Evolutionary conservation across 208 protist species (phyloP).

Genomic region (Trypanosoma platydactyli): DNA sequence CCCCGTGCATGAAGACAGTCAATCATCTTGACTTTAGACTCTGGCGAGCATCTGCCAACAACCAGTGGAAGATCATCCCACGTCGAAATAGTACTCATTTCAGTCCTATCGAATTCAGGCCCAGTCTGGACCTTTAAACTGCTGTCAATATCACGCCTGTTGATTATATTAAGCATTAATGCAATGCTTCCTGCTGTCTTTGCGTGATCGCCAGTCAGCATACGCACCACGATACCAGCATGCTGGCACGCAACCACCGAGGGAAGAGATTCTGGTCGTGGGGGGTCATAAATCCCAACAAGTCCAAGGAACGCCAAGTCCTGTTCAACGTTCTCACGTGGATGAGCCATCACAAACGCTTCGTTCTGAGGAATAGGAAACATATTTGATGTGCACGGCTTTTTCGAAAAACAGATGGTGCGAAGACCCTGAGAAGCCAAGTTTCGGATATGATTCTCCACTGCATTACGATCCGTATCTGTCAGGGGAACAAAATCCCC

Average conservation of each 20-base stretch:
- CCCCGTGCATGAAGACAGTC: conserved; percentile 81
- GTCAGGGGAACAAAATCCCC: conserved; percentile 29
- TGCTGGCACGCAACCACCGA: conserved; percentile 87
- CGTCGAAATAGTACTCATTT: conserved; percentile 59
- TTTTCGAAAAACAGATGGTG: conserved; percentile 50
- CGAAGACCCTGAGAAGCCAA: conserved; percentile 77
- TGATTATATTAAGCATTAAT: conserved; percentile 86
- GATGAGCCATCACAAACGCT: conserved; percentile 54
- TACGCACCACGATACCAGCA: conserved; percentile 88
- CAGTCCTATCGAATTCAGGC: conserved; percentile 81
- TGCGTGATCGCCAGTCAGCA: conserved; percentile 92
- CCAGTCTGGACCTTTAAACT: conserved; percentile 69
- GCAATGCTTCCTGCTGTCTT: conserved; percentile 87
- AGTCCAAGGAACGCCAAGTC: conserved; percentile 88
- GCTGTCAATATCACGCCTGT: conserved; percentile 53
- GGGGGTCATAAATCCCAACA: conserved; percentile 92
- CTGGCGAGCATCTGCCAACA: conserved; percentile 86
- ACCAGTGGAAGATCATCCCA: conserved; percentile 84
- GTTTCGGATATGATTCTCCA: conserved; percentile 52
- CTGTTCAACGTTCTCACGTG: conserved; percentile 73
- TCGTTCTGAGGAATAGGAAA: conserved; percentile 49
- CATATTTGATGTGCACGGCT: conserved; percentile 30
- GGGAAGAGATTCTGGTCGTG: conserved; percentile 77
- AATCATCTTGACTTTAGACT: conserved; percentile 92
- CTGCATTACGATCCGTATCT: conserved; percentile 39